phyloP scores from a whole-genome alignment of 176 grass and related monocot species.

The Tuctoria greenei region DNA sequence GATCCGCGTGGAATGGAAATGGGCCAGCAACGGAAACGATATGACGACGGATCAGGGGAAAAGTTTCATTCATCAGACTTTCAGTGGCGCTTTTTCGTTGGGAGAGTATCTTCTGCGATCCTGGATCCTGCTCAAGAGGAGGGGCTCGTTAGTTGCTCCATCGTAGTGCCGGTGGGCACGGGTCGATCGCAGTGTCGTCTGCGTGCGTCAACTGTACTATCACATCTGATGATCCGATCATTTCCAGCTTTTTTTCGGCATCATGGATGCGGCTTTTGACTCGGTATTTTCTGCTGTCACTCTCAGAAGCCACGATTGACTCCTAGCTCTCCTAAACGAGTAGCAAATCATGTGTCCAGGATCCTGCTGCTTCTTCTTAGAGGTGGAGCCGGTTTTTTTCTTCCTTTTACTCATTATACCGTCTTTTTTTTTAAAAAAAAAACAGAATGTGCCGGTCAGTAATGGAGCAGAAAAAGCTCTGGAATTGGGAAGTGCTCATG shows the following conservation, averaged over 20 bases:
- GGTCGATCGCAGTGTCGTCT: background rate
- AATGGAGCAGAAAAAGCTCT: background rate
- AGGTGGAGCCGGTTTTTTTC: background rate
- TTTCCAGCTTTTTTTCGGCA: conserved; percentile 20
- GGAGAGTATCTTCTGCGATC: background rate
- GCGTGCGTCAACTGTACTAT: background rate
- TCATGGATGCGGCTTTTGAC: conserved; percentile 23
- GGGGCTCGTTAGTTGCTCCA: background rate
- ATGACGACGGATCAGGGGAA: background rate
- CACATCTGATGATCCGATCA: background rate
- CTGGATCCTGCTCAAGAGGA: background rate
- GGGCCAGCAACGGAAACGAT: background rate
- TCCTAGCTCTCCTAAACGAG: background rate
- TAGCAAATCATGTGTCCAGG: conserved; percentile 10
- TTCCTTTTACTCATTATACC: background rate
- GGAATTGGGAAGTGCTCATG: conserved; percentile 26
- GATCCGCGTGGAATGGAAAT: background rate
- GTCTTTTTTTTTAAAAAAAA: too few relatives aligned
- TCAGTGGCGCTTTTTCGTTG: background rate
- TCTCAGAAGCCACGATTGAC: background rate
- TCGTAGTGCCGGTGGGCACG: background rate
- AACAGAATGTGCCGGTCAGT: background rate
- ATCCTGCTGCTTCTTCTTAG: background rate
- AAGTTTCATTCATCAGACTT: background rate
- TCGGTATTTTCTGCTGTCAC: background rate